Conservation (phyloP, 2,329 filamentous ascomycete genomes). For the Colletotrichum sp. region DNA sequence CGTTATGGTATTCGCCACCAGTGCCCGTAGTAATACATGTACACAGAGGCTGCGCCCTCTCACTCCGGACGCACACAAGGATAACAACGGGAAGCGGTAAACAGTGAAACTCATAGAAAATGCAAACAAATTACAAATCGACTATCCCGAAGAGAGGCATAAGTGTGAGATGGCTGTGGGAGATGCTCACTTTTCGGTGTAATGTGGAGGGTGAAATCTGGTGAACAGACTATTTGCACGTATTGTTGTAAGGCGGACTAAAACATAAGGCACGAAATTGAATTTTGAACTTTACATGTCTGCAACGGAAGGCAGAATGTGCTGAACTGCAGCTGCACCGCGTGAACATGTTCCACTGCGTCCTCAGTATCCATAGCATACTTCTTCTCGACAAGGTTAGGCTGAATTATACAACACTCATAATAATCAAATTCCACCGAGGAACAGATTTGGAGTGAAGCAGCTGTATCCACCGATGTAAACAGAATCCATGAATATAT, state of each 20-base stretch:
- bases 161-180: not conserved
- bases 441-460: not conserved
- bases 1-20: not conserved
- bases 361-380: not conserved
- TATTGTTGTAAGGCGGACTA: too few relatives aligned
- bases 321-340: not conserved
- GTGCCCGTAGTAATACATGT: not conserved
- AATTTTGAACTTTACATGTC: not conserved
- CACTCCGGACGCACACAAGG: not conserved
- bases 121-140: not conserved
- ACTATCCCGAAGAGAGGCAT: not conserved
- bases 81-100: not conserved
- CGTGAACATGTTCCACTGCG: not conserved
- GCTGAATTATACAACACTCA: not conserved
- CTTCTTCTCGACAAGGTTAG: not conserved
- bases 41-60: not conserved
- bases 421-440: not conserved
- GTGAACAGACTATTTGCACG: not conserved
- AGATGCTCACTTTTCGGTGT: not conserved
- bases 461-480: not conserved
- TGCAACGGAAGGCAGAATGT: not conserved
- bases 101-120: too few relatives aligned
- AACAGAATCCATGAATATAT: too few relatives aligned
- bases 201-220: not conserved
- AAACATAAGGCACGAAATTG: too few relatives aligned